phyloP scores from a whole-genome alignment of 2,329 filamentous ascomycete genomes.

The Diplodia intermedia region DNA sequence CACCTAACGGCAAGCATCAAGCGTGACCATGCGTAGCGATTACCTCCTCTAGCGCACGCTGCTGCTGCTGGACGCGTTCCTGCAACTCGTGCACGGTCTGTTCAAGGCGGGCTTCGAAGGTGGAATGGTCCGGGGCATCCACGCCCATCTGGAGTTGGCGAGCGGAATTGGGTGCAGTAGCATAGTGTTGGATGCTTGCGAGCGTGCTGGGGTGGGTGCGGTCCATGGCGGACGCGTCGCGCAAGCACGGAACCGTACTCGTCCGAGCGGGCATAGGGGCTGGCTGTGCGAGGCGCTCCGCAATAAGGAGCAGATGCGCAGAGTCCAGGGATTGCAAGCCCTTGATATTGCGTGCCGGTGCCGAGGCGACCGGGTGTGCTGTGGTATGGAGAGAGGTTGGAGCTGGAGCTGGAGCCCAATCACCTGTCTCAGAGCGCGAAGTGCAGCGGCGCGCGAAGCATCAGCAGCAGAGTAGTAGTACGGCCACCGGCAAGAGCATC shows the following conservation, averaged over 20 bases:
- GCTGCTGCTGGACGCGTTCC: conserved; percentile 56
- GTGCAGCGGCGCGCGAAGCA: neutral
- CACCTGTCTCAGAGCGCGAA: neutral
- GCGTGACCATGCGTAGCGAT: conserved; percentile 25
- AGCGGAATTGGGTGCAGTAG: conserved; percentile 36
- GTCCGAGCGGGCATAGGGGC: neutral
- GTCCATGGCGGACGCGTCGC: conserved; percentile 4
- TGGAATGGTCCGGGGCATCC: conserved; percentile 41
- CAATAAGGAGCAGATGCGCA: neutral
- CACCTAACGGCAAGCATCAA: neutral
- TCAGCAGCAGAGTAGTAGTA: neutral
- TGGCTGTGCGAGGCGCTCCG: conserved; percentile 9
- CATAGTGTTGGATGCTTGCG: conserved; percentile 43
- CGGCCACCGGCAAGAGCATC: neutral
- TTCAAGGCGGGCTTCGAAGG: conserved; percentile 65
- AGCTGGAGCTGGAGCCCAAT: no score
- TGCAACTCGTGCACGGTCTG: conserved; percentile 73
- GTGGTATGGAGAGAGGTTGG: no score
- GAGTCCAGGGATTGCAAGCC: conserved; percentile 23
- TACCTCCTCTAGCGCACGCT: conserved; percentile 56
- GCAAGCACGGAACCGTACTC: conserved; percentile 7
- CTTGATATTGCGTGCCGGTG: neutral
- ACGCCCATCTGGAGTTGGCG: conserved; percentile 46
- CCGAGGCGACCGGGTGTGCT: neutral
- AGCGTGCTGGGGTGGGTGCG: conserved; percentile 18